phyloP scores from a whole-genome alignment of 2,329 filamentous ascomycete species.

The Ophiosphaerella herpotricha region DNA sequence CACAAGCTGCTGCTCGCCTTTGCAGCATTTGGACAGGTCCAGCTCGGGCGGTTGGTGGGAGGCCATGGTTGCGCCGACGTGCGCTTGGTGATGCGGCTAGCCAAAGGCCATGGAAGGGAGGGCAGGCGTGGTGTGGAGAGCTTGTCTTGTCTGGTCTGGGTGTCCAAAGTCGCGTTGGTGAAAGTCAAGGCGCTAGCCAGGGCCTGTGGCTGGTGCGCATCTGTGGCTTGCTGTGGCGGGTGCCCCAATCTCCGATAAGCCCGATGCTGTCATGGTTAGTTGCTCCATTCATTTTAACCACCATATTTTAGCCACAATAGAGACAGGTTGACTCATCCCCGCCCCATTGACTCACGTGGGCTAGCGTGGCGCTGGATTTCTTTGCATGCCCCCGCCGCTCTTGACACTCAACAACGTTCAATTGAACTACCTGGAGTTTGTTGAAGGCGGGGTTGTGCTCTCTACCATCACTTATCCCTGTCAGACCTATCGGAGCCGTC shows the following conservation, averaged over 20 bases:
- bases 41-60: constrained; percentile 56
- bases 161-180: constrained; percentile 22
- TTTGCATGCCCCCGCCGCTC: too few species aligned
- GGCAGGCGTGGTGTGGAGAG: constrained; percentile 15
- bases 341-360: background rate
- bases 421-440: too few species aligned
- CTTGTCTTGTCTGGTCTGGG: constrained; percentile 29
- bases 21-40: constrained; percentile 82
- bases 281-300: constrained; percentile 1
- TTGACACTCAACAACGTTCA: too few species aligned
- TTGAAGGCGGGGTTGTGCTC: background rate
- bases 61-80: constrained; percentile 45
- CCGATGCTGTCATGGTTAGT: background rate
- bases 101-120: constrained; percentile 40
- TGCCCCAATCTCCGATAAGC: constrained; percentile 1
- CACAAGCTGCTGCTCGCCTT: constrained; percentile 79
- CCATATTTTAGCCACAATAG: constrained; percentile 13
- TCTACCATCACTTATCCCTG: background rate
- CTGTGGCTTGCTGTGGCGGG: background rate
- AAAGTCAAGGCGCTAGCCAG: constrained; percentile 12
- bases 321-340: constrained; percentile 23
- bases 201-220: constrained; percentile 1
- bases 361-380: too few species aligned
- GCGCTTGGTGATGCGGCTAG: constrained; percentile 35
- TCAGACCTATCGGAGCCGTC: background rate